Evolutionary conservation across 345 rosid genomes (phyloP).

Genomic region (Acer yangbiense): DNA sequence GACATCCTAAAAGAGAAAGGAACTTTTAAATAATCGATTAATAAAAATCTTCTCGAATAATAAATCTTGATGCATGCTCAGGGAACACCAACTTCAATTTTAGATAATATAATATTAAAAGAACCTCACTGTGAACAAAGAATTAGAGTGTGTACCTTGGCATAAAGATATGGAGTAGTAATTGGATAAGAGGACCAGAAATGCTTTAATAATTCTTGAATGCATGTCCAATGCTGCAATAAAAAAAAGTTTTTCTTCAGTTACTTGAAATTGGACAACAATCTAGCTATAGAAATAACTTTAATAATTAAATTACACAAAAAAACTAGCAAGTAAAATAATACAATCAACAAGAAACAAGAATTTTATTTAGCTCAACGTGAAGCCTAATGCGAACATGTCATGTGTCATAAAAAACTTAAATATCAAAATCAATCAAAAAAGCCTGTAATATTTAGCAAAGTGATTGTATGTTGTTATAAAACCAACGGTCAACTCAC

Average conservation of each 20-base stretch:
- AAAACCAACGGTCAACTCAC: slow-evolving; percentile 39
- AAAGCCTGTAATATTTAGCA: background rate
- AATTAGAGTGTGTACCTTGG: slow-evolving; percentile 53
- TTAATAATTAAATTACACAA: slow-evolving; percentile 18
- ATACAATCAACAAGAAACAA: slow-evolving; percentile 3
- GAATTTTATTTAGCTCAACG: background rate
- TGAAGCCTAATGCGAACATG: slow-evolving; percentile 7
- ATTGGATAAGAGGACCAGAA: slow-evolving; percentile 98
- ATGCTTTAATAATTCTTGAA: slow-evolving; percentile 79
- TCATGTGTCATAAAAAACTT: background rate
- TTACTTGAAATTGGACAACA: slow-evolving; percentile 24
- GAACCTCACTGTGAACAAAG: background rate
- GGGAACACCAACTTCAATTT: background rate
- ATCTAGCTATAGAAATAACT: background rate
- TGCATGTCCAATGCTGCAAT: slow-evolving; percentile 76
- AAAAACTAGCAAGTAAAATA: slow-evolving; percentile 2
- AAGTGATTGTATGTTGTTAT: background rate
- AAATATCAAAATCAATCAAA: background rate
- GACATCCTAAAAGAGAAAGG: background rate
- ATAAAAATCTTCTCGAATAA: background rate
- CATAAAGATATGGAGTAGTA: slow-evolving; percentile 65
- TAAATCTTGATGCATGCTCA: background rate
- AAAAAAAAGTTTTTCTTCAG: slow-evolving; percentile 14
- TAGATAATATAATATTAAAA: background rate
- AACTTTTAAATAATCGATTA: background rate